These are phyloP conservation scores for Pichia sp. DNA, from an alignment of 1,139 yeast genomes.

Conservation along the genomic window DNA sequence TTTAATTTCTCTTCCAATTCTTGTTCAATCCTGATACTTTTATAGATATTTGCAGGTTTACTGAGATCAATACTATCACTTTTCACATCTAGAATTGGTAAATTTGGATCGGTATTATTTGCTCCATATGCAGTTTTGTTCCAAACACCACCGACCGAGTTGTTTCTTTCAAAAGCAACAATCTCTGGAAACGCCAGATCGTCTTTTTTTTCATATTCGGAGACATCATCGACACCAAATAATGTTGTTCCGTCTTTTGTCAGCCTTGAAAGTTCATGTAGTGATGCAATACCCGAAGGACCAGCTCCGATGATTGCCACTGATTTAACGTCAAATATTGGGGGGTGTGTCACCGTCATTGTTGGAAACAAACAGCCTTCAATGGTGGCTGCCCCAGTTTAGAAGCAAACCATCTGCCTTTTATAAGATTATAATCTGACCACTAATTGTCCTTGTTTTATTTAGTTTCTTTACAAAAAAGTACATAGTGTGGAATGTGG, in stretches of 20 bases:
- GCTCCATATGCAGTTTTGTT: conserved; percentile 8
- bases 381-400: too few relatives aligned
- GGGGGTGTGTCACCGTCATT: not conserved
- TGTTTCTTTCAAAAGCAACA: conserved; percentile 37
- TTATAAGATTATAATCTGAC: not conserved
- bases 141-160: conserved; percentile 43
- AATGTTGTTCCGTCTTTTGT: conserved; percentile 12
- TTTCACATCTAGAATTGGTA: conserved; percentile 7
- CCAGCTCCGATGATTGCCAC: conserved; percentile 49
- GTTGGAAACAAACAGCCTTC: not conserved
- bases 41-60: conserved; percentile 10
- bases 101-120: conserved; percentile 26
- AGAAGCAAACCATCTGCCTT: too few relatives aligned
- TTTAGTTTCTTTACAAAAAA: too few relatives aligned
- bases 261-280: conserved; percentile 32
- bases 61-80: conserved; percentile 1
- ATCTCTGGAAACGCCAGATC: conserved; percentile 31
- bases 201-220: conserved; percentile 21
- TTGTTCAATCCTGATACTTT: conserved; percentile 10
- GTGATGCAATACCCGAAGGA: conserved; percentile 42
- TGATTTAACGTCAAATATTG: conserved; percentile 18
- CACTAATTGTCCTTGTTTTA: too few relatives aligned
- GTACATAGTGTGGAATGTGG: not conserved
- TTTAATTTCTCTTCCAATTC: conserved; percentile 8
- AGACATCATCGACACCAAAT: conserved; percentile 12